These are phyloP conservation scores for Yamadazyma epiphylla DNA, from an alignment of 1,139 yeast genomes.

Conservation along the genomic window DNA sequence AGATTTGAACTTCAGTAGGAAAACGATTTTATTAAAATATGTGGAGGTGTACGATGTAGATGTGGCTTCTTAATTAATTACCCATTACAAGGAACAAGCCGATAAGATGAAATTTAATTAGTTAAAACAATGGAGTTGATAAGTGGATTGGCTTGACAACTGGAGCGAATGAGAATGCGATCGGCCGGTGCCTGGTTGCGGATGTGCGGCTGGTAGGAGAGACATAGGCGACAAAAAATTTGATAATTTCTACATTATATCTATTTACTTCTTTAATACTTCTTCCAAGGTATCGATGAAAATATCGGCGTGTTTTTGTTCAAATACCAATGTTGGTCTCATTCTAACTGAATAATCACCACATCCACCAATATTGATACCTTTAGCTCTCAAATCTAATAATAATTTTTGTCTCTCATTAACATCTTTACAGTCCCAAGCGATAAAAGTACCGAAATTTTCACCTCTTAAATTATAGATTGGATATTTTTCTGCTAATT, in stretches of 20 bases:
- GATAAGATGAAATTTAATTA: no score
- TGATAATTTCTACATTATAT: no score
- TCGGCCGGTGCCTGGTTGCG: no score
- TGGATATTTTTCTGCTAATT: constrained; percentile 52
- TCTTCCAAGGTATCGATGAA: constrained; percentile 46
- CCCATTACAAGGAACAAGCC: no score
- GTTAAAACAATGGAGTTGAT: no score
- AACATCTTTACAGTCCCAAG: constrained; percentile 62
- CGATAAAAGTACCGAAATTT: constrained; percentile 72
- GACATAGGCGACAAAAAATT: not conserved
- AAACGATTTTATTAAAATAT: no score
- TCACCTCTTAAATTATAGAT: constrained; percentile 67
- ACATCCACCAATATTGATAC: constrained; percentile 80
- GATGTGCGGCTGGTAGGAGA: no score
- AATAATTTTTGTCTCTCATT: constrained; percentile 58
- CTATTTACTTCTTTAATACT: constrained; percentile 3
- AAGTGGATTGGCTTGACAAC: no score
- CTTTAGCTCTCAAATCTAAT: constrained; percentile 51
- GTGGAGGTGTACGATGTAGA: no score
- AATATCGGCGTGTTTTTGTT: constrained; percentile 71
- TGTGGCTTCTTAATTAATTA: no score
- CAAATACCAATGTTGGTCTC: constrained; percentile 74
- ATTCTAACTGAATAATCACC: constrained; percentile 70
- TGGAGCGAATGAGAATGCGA: no score
- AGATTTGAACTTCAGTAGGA: no score